These are phyloP conservation scores for Teunomyces atbi DNA, from an alignment of 805 yeast species.

Conservation along the genomic window DNA sequence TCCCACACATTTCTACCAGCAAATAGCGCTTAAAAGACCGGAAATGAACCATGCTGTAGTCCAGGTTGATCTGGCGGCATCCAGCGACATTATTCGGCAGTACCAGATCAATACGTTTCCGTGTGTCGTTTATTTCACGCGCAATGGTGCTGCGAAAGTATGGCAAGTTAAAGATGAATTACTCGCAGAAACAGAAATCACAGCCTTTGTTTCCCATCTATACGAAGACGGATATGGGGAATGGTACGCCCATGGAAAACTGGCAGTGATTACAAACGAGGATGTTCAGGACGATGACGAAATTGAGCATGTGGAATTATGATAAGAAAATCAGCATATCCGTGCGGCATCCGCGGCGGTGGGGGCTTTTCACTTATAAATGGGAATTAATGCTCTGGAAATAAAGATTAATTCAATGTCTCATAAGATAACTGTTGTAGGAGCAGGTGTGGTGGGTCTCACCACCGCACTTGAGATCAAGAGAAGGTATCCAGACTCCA, in stretches of 20 bases:
- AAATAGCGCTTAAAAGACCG: conserved; percentile 17
- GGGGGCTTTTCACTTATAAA: too few species aligned
- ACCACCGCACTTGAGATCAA: conserved; percentile 35
- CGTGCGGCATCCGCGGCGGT: too few species aligned
- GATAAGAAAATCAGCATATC: neutral
- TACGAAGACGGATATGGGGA: conserved; percentile 7
- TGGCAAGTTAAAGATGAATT: conserved; percentile 20
- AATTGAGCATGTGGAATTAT: conserved; percentile 14
- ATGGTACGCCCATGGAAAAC: conserved; percentile 11
- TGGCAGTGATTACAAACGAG: conserved; percentile 8
- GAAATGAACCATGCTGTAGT: conserved; percentile 22
- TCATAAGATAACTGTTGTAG: conserved; percentile 2
- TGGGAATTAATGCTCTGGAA: neutral
- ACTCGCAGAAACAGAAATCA: conserved; percentile 16
- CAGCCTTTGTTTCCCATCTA: conserved; percentile 10
- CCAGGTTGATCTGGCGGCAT: conserved; percentile 20
- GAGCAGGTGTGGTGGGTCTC: conserved; percentile 39
- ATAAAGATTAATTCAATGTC: neutral
- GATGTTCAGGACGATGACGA: conserved; percentile 14
- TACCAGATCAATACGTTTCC: conserved; percentile 32
- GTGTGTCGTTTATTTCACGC: conserved; percentile 27
- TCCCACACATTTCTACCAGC: conserved; percentile 36
- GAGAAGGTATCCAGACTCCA: conserved; percentile 10
- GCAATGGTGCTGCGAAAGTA: conserved; percentile 20
- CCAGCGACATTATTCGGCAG: conserved; percentile 17